Base-by-base conservation (phyloP, 1,139 yeast genomes). In the Taiozyma sp. region DNA sequence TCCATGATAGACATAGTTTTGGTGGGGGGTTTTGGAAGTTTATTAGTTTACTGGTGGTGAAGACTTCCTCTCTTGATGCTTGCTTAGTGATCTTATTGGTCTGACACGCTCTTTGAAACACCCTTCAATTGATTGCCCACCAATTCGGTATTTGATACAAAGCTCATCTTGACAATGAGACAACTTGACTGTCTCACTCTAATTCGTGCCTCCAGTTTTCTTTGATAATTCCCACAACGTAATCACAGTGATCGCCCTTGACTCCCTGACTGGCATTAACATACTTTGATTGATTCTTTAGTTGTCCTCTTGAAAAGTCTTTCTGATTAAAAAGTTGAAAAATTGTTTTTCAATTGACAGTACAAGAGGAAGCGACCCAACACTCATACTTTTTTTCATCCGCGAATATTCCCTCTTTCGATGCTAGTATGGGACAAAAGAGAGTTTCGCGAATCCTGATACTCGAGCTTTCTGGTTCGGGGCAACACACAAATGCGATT, bases 241-340 rank as follows among this genome's bases (percentile, higher is more conserved):
- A 32, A 32, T 32, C 36, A 32, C 4, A n/a, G 19, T 32, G 27
- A 32, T 32, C 9, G 3, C 36, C 7, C 36, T 32, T 14, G 36
- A 32, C 41, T 10, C 24, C 5, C 41, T 6, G 6, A 10, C 19
- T 12, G 24, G 5, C 10, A 4, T 9, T 9, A 16, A 44, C 46
- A 44, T 44, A 44, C 46, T 19, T 44, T 44, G 39, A 44, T 44
- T 44, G 30, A 30, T 44, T 44, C 23, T 30, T 43, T 13, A 38
- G 36, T 43, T 43, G 24, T 27, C 44, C 16, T 16, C 24, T 38
- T 38, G 24, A 38, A 38, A 38, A 38, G 41, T 19, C 41, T 38
- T 38, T 38, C 13, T 19, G 24, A 22, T 19, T 23, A 13, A 23
- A 29, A 43, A 43, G 38, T 14, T 44, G 40, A 32, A 44, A 44